These are phyloP conservation scores for Fusarium setosum DNA, from an alignment of 2,329 filamentous ascomycete genomes.

Conservation along the genomic window DNA sequence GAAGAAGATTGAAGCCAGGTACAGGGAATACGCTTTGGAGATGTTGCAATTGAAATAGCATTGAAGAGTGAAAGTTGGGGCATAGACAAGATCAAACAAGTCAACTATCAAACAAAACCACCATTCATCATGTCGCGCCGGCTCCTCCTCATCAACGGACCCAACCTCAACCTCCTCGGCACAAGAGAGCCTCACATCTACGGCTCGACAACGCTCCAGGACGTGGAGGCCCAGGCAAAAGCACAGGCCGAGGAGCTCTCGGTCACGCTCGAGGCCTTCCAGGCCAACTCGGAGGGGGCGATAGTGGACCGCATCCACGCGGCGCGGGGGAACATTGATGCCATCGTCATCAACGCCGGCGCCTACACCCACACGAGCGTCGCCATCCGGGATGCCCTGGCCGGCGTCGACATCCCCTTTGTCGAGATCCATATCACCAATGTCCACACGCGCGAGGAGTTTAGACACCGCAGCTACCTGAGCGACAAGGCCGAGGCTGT, in stretches of 20 bases:
- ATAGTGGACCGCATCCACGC: slow-evolving; percentile 80
- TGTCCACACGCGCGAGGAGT: slow-evolving; percentile 77
- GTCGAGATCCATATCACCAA: slow-evolving; percentile 84
- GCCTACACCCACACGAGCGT: slow-evolving; percentile 83
- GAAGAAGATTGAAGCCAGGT: slow-evolving; percentile 12
- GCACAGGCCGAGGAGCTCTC: slow-evolving; percentile 61
- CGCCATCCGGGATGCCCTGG: slow-evolving; percentile 78
- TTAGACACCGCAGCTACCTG: slow-evolving; percentile 76
- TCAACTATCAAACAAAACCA: neutral
- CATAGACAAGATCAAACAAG: no score
- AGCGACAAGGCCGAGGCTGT: slow-evolving; percentile 81
- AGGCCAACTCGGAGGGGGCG: slow-evolving; percentile 83
- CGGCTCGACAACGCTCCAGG: slow-evolving; percentile 73
- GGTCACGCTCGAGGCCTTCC: slow-evolving; percentile 67
- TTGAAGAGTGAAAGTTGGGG: neutral
- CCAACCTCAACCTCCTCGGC: slow-evolving; percentile 84
- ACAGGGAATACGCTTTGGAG: slow-evolving; percentile 23
- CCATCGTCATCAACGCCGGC: slow-evolving; percentile 80
- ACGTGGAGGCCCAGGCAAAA: slow-evolving; percentile 65
- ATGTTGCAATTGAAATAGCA: slow-evolving; percentile 17
- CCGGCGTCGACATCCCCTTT: slow-evolving; percentile 77
- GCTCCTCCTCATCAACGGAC: slow-evolving; percentile 83
- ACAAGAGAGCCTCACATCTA: slow-evolving; percentile 80
- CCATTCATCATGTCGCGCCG: slow-evolving; percentile 48
- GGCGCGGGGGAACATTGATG: slow-evolving; percentile 68